phyloP scores from a whole-genome alignment of 2,329 filamentous ascomycete genomes.

The Fusarium nurragi region DNA sequence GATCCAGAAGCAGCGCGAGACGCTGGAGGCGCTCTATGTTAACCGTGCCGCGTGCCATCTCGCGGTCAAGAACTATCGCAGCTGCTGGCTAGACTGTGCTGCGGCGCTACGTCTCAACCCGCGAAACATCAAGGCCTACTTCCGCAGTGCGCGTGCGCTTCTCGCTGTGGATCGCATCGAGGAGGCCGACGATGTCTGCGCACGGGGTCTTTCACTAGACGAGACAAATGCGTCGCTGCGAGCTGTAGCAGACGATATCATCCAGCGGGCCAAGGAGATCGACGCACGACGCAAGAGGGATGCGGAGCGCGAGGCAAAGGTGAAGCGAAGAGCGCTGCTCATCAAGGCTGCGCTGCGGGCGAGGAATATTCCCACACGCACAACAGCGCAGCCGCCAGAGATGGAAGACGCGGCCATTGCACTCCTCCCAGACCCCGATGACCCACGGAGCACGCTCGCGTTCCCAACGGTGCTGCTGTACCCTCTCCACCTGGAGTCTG shows the following conservation, averaged over 20 bases:
- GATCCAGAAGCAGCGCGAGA: constrained; percentile 65
- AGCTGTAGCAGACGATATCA: constrained; percentile 70
- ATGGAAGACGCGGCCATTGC: constrained; percentile 83
- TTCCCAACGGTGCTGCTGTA: constrained; percentile 89
- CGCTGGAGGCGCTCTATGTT: constrained; percentile 80
- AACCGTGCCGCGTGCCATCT: constrained; percentile 93
- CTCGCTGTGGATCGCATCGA: constrained; percentile 79
- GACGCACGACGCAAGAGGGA: constrained; percentile 66
- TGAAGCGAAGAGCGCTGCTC: constrained; percentile 66
- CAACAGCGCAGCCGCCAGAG: constrained; percentile 78
- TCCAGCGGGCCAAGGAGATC: constrained; percentile 64
- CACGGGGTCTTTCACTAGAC: constrained; percentile 78
- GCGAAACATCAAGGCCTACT: constrained; percentile 87
- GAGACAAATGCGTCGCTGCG: constrained; percentile 73
- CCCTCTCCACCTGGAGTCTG: constrained; percentile 80
- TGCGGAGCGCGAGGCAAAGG: constrained; percentile 62
- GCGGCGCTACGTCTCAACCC: constrained; percentile 81
- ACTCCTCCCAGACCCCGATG: constrained; percentile 76
- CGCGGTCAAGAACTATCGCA: constrained; percentile 87
- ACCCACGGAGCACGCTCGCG: constrained; percentile 74
- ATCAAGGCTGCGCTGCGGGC: constrained; percentile 73
- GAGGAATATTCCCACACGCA: constrained; percentile 74
- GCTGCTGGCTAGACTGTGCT: constrained; percentile 85
- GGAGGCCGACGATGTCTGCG: constrained; percentile 84
- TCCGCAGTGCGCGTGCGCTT: constrained; percentile 82